phyloP scores from a whole-genome alignment of 2,329 filamentous ascomycete genomes.

The Magnaporthales sp. region DNA sequence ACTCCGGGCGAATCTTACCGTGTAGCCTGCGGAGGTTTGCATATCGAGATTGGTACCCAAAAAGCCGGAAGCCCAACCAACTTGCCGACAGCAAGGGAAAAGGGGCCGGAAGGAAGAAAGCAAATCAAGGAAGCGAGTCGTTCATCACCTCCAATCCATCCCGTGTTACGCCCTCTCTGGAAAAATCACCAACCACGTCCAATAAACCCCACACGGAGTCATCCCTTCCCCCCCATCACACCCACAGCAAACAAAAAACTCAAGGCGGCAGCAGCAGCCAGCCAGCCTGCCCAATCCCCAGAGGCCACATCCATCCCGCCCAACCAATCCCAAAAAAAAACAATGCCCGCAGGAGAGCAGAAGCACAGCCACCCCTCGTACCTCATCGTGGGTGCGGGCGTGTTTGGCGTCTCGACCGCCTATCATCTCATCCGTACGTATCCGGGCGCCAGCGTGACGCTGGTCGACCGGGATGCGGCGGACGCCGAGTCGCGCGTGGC shows the following conservation, averaged over 20 bases:
- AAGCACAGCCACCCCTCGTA: slow-evolving; percentile 2
- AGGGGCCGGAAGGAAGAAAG: not conserved
- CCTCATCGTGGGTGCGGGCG: slow-evolving; percentile 52
- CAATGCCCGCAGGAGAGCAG: slow-evolving; percentile 1
- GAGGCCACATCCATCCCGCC: not conserved
- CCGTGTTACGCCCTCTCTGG: not conserved
- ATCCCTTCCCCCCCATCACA: not conserved
- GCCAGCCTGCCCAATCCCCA: not conserved
- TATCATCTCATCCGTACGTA: slow-evolving; percentile 47
- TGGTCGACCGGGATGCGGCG: slow-evolving; percentile 48
- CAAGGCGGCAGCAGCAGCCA: not conserved
- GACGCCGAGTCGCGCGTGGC: slow-evolving; percentile 40
- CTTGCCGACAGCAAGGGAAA: too few relatives aligned
- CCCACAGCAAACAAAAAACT: not conserved
- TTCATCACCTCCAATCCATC: too few relatives aligned
- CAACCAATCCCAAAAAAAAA: not conserved
- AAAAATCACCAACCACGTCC: not conserved
- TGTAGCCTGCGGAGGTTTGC: not conserved
- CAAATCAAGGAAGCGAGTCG: not conserved
- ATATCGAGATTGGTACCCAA: not conserved
- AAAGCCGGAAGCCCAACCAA: not conserved
- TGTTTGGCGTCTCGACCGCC: slow-evolving; percentile 59
- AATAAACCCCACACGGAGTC: slow-evolving; percentile 2
- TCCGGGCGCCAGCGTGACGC: slow-evolving; percentile 39
- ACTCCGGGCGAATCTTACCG: not conserved